Evolutionary conservation across 1,284 basidiomycete genomes (phyloP), one percentile per base, ranked within the genome.

Genomic region (Papiliotrema fonsecae): DNA sequence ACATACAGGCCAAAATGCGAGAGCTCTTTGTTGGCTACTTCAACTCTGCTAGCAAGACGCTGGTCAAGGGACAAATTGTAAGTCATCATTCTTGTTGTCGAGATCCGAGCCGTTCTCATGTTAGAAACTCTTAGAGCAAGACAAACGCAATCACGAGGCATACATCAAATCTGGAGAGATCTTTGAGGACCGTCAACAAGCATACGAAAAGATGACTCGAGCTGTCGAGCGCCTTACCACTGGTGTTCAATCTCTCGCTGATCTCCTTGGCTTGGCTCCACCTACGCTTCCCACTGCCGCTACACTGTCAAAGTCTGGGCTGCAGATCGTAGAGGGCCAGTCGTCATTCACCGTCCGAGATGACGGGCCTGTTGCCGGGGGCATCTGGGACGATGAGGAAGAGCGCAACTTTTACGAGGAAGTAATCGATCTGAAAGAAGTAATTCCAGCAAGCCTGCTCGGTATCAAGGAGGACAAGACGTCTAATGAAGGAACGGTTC

Each of bases 361-460:
- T 2, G 81, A 87, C 42, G 77, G 79, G 5, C 49, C 60, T 14
- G 68, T 77, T 14, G 74, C 78, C 6, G 84, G 86, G 2, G 87
- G 89, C 3, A 94, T 97, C 64, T 99, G 96, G 96, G 90, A 93
- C 67, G 96, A 98, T 62, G 96, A 98, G 56, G 96, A 98, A 73
- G 92, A 97, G 67, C 80, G 87, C 35, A 79, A 85, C 43, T 98
- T 97, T 74, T 98, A 88, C 66, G 93, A 97, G 68, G 91, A 97
- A 55, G 77, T 97, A 28, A 81, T 89, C 46, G 94, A 98, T 67
- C 74, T 98, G 37, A 86, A 85, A 52, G 90, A 94, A 53, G 87
- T 91, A 51, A 89, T 97, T 0, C 96, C 96, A 0, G 84, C 82
- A 42, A 83, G 83, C 32, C 79, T 97, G 21, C 77, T 98, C 16